Evolutionary conservation across 2,329 filamentous ascomycete species (phyloP).

Genomic region (Phaeomoniella chlamydospora): DNA sequence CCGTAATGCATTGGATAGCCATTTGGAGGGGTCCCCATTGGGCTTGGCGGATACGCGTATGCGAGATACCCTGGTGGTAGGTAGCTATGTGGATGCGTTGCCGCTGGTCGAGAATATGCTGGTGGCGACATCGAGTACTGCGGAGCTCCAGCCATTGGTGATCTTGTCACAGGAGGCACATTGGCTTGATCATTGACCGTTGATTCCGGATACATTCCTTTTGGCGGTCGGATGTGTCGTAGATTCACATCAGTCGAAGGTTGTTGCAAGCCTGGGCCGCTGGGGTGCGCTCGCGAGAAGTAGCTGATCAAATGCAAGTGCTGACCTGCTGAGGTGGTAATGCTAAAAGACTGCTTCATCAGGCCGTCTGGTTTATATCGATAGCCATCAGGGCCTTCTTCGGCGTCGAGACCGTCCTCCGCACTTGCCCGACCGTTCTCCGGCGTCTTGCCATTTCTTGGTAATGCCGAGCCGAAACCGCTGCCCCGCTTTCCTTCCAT

Average conservation of each 20-base stretch:
- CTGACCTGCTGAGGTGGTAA: constrained; percentile 78
- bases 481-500: constrained; percentile 94
- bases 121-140: constrained; percentile 38
- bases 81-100: constrained; percentile 24
- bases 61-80: constrained; percentile 15
- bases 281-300: constrained; percentile 68
- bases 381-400: constrained; percentile 72
- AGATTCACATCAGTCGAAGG: constrained; percentile 69
- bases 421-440: constrained; percentile 71
- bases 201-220: constrained; percentile 95
- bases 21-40: constrained; percentile 26
- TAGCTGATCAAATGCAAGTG: constrained; percentile 97
- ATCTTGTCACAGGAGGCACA: constrained; percentile 65
- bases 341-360: constrained; percentile 99
- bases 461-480: constrained; percentile 45
- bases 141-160: constrained; percentile 47
- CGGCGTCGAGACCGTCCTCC: constrained; percentile 56
- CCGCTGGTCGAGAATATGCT: constrained; percentile 33
- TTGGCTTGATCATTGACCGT: constrained; percentile 75
- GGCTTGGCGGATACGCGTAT: constrained; percentile 30
- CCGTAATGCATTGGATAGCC: constrained; percentile 10
- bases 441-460: constrained; percentile 58
- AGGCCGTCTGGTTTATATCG: constrained; percentile 90
- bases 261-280: constrained; percentile 58
- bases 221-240: constrained; percentile 69